Evolutionary conservation across 306 rosid species (phyloP).

Genomic region (Cucurbita argyrosperma): DNA sequence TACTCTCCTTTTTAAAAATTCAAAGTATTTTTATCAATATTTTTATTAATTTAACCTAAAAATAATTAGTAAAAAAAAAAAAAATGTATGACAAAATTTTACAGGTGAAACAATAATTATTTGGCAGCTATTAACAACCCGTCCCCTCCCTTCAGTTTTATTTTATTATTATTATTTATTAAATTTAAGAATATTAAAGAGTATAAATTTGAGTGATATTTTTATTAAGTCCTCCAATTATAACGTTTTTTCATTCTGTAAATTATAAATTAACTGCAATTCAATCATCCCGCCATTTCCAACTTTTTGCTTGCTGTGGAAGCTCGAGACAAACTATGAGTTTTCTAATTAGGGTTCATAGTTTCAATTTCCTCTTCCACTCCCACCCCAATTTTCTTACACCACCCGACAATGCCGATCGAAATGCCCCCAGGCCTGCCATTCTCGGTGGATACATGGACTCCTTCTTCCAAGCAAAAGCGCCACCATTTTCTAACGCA

Average conservation of each 20-base stretch:
- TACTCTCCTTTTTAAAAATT: too few species aligned
- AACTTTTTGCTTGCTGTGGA: neutral
- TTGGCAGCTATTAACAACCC: too few species aligned
- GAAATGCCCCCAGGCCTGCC: constrained; percentile 70
- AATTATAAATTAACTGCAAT: neutral
- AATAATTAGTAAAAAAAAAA: too few species aligned
- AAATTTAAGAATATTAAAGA: too few species aligned
- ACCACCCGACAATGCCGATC: constrained; percentile 35
- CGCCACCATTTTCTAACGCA: constrained; percentile 64
- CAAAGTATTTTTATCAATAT: too few species aligned
- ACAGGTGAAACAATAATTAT: too few species aligned
- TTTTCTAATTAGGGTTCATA: neutral
- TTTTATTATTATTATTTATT: too few species aligned
- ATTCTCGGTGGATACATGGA: constrained; percentile 82
- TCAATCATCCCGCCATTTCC: neutral
- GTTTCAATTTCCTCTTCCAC: neutral
- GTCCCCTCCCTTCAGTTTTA: too few species aligned
- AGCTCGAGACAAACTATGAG: neutral
- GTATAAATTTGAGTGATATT: too few species aligned
- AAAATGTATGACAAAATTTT: too few species aligned
- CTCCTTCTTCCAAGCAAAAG: constrained; percentile 30
- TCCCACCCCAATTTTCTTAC: neutral
- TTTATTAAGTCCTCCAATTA: too few species aligned
- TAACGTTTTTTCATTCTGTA: neutral
- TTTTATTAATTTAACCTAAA: too few species aligned